phyloP scores from a whole-genome alignment of 495 filamentous ascomycete genomes.

The Usnea hakonensis region DNA sequence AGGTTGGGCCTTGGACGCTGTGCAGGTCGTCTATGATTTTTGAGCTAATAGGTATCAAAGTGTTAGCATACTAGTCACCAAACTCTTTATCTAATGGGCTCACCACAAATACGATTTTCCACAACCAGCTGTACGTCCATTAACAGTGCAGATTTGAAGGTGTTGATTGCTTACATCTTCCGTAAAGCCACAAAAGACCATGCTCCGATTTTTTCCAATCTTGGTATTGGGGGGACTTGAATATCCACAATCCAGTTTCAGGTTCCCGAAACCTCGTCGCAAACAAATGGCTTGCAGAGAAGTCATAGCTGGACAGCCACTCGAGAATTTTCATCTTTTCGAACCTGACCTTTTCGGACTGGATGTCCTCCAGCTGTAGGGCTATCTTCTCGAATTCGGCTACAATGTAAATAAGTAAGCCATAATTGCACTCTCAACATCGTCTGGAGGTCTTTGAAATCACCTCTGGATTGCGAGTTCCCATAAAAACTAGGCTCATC shows the following conservation, averaged over 20 bases:
- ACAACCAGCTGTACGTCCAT: neutral
- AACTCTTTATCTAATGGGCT: neutral
- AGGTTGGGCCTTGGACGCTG: neutral
- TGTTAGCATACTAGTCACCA: neutral
- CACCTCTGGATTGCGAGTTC: too few relatives aligned
- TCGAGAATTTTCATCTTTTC: constrained; percentile 6
- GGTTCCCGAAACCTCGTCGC: neutral
- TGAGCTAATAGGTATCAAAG: neutral
- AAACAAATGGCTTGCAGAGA: constrained; percentile 5
- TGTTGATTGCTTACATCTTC: constrained; percentile 5
- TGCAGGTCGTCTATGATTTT: neutral
- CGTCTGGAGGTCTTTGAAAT: too few relatives aligned
- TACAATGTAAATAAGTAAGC: too few relatives aligned
- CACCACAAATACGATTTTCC: constrained; percentile 4
- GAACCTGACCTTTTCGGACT: too few relatives aligned
- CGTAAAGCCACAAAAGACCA: constrained; percentile 14
- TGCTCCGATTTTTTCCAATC: neutral
- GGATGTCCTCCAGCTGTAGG: too few relatives aligned
- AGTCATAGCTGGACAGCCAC: constrained; percentile 4
- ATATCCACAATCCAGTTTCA: constrained; percentile 8
- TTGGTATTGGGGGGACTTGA: neutral
- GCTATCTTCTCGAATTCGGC: too few relatives aligned
- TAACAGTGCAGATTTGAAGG: neutral
- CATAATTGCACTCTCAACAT: too few relatives aligned
- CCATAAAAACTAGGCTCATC: too few relatives aligned